Percentiles rank a stretch among this genome's conserved stretches.
phyloP scores from a whole-genome alignment of 2,329 filamentous ascomycete species.

The Exserohilum turcica region DNA sequence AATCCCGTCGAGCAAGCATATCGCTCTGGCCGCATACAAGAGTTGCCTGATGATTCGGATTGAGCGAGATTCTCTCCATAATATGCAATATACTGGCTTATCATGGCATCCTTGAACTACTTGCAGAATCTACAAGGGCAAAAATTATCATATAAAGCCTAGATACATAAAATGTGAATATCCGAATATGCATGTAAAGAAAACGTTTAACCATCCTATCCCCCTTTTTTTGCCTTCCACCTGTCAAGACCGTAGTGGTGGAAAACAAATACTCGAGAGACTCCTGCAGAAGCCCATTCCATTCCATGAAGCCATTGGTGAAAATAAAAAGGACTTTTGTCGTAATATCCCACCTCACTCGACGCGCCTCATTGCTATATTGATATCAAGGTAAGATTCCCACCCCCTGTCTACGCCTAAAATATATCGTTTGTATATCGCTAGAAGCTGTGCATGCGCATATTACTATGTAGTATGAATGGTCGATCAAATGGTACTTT shows the following conservation, averaged over 20 bases:
- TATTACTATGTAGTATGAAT: not conserved
- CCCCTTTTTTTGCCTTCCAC: no score
- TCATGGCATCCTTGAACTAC: no score
- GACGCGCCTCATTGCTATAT: no score
- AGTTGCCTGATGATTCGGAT: constrained; percentile 62
- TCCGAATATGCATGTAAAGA: not conserved
- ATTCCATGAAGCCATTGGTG: no score
- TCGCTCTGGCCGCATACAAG: constrained; percentile 72
- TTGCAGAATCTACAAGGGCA: no score
- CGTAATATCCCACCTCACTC: no score
- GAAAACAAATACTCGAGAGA: no score
- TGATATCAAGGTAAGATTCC: not conserved
- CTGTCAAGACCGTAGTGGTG: no score
- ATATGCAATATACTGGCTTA: no score
- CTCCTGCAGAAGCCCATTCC: no score
- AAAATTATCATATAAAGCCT: not conserved
- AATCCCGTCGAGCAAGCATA: constrained; percentile 77
- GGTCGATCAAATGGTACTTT: no score
- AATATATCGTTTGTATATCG: not conserved
- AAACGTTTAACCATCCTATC: not conserved
- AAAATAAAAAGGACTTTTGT: no score
- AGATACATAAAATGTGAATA: not conserved
- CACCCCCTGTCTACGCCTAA: not conserved
- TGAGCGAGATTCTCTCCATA: not conserved
- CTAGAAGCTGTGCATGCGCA: not conserved